Evolutionary conservation across 352 stramenopile species (phyloP), one percentile per base, ranked within the genome.

Genomic region (Plasmopara muralis): DNA sequence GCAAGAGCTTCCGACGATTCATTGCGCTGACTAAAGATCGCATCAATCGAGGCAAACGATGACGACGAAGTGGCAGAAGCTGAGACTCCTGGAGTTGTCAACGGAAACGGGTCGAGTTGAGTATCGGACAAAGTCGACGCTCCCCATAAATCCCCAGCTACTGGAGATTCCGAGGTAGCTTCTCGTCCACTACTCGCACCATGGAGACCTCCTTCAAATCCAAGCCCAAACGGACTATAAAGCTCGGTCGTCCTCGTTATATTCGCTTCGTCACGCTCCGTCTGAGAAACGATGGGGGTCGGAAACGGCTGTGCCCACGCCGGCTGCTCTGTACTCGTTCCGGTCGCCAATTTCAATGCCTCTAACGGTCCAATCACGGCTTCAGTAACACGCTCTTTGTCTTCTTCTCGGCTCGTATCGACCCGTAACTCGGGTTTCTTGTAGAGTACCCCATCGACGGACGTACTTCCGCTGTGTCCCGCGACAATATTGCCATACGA

Each of bases 21-120:
- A 30, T 72, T 85, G 20, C 77, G 70, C 38, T 85, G 71, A 44
- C 69, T 88, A 57, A 93, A 93, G 45, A 89, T 89, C 15, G 82
- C 77, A 46, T 93, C 82, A 41, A 93, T 88, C 1, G 79, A 87
- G 6, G 79, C 77, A 67, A 93, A 93, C 14, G 79, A 89, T 34
- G 76, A 70, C 5, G 72, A 77, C 3, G 66, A 67, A 25, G 47
- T 67, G 7, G 37, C 39, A 33, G 67, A 54, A 14, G 44, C 38
- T 20, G 47, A 20, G 28, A 57, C 20, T 1, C 40, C 25, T 20
- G 70, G 34, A 2, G 57, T 8, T 2, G 47, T 52, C 35, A 57
- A 40, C 37, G 59, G 35, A 49, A 66, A 60, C 40, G 52, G 20
- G 45, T 60, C 35, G 9, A 63, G 44, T 2, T n/a, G 35, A 20